phyloP scores from a whole-genome alignment of 306 rosid genomes.

The Begonia peltatifolia region DNA sequence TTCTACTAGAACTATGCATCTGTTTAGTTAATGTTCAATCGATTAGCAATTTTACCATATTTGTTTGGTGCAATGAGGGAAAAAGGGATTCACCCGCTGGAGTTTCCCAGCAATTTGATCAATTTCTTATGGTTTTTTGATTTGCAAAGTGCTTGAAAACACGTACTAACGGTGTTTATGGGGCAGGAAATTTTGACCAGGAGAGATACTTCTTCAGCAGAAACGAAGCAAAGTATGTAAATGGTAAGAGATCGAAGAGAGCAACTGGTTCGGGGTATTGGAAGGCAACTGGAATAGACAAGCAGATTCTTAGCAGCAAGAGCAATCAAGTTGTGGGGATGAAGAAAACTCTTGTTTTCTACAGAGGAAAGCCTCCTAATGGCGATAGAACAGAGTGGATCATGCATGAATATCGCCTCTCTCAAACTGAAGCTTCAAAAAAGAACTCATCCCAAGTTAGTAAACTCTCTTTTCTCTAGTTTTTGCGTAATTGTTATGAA shows the following conservation, averaged over 20 bases:
- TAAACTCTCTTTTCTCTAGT: background rate
- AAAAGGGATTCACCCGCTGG: background rate
- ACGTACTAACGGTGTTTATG: background rate
- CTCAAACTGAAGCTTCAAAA: background rate
- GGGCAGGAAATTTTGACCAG: conserved; percentile 23
- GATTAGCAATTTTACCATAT: no score
- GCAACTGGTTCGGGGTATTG: conserved; percentile 66
- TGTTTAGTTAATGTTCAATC: no score
- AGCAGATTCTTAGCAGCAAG: background rate
- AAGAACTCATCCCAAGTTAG: background rate
- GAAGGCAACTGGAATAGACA: conserved; percentile 55
- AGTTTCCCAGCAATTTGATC: background rate
- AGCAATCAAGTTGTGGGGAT: conserved; percentile 1
- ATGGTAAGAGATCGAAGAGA: conserved; percentile 58
- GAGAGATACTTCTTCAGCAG: conserved; percentile 72
- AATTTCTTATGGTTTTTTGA: background rate
- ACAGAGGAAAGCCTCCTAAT: background rate
- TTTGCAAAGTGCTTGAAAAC: background rate
- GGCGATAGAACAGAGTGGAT: conserved; percentile 7
- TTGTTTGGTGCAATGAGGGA: no score
- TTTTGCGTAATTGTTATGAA: background rate
- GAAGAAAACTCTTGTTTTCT: conserved; percentile 6
- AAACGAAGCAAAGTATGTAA: conserved; percentile 45
- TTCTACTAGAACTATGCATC: background rate
- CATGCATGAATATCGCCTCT: conserved; percentile 13